phyloP scores from a whole-genome alignment of 768 basidiomycete genomes.

The Lactifluus rugatus region DNA sequence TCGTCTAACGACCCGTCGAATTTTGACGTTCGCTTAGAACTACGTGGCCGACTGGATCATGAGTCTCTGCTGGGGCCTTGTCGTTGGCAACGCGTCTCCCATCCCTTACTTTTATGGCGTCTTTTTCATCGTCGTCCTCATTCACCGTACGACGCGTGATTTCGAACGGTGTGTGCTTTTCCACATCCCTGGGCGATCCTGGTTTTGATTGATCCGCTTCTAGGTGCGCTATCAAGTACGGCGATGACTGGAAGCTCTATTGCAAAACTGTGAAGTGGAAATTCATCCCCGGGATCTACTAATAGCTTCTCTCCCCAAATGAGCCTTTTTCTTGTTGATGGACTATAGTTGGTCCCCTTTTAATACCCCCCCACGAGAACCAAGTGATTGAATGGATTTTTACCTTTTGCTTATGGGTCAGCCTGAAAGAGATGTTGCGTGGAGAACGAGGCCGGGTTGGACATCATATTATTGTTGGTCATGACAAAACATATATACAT shows the following conservation, averaged over 20 bases:
- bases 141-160: constrained; percentile 87
- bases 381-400: no score
- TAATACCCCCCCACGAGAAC: no score
- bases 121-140: constrained; percentile 89
- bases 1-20: no score
- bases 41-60: constrained; percentile 91
- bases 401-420: no score
- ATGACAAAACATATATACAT: background rate
- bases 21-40: no score
- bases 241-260: constrained; percentile 90
- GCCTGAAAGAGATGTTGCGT: no score
- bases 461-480: background rate
- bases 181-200: no score
- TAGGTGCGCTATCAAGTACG: constrained; percentile 78
- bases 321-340: background rate
- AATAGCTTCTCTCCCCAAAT: constrained; percentile 13
- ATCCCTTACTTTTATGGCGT: constrained; percentile 97
- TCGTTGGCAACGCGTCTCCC: constrained; percentile 62
- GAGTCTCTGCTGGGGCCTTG: constrained; percentile 76
- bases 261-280: constrained; percentile 82
- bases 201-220: constrained; percentile 9
- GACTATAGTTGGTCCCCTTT: no score
- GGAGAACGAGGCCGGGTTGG: background rate
- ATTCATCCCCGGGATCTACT: constrained; percentile 85
- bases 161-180: constrained; percentile 65